Evolutionary conservation across 2,329 filamentous ascomycete species (phyloP), one percentile per base, ranked within the genome.

Genomic region (Aureobasidium vineae): DNA sequence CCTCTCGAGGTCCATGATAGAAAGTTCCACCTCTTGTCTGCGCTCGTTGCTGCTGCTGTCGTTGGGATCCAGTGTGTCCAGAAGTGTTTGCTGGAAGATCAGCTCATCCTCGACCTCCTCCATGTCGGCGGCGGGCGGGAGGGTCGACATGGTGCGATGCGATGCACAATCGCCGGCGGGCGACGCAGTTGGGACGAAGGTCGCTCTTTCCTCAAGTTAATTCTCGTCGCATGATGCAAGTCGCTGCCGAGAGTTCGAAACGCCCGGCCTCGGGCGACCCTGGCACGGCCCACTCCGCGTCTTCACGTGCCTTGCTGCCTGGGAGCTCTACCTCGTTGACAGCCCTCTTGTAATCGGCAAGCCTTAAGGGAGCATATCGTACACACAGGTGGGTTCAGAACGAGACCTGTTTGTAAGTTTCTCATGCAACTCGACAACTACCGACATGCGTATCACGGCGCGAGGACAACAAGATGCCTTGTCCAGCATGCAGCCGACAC

Each of bases 21-120:
- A 71, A 1, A 56, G 49, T 66, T 72, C 63, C 10, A 73, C 68
- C 21, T 72, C 69, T 15, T 67, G 67, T 40, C 71, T 71, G 21
- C 67, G 67, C 13, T 70, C 66, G 10, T 67, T 63, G 59, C 75
- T 71, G 10, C 67, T 63, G 59, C 75, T 71, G 26, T 73, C 71
- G 36, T 67, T 71, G 3, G 60, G 41, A 38, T 76, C 75, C n/a
- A 78, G 71, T 7, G 68, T 73, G 8, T 71, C 68, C 6, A 76
- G 71, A 2, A 76, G 67, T 8, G 75, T 71, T 38, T 70, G 66
- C 16, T 71, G 70, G 66, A 77, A 76, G 6, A 69, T 60, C 31
- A 78, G 68, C 33, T 78, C 75, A n/a, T 77, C 74, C 40, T 73
- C 71, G 53, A 76, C 67, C 33, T 72, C 72, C n/a, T 73, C 63